Evolutionary conservation across 2,329 filamentous ascomycete species (phyloP), one percentile per base, ranked within the genome.

Genomic region (Lasiodiplodia citricola): DNA sequence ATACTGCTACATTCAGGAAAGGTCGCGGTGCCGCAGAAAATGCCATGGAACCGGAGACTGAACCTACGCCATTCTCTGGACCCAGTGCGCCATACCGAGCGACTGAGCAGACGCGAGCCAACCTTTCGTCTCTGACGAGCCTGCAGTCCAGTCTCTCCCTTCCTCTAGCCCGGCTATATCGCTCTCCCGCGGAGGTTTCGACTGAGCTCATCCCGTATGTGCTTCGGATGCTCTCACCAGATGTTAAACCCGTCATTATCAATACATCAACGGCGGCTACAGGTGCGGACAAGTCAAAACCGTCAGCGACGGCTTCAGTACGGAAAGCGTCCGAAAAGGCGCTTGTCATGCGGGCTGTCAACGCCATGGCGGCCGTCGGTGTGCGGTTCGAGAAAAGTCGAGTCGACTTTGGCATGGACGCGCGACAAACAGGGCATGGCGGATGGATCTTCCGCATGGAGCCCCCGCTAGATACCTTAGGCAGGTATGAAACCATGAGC

Each of bases 401-500:
- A 74, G 87, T 98, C 54, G 94, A 97, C 75, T 85, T 85, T 14
- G 66, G 57, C 37, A 91, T 92, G 44, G 86, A 86, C 8, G 79
- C 85, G 5, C 51, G 60, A 50, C 83, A 82, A 23, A 76, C 75
- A 23, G 73, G 75, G 16, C 79, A 75, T 69, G 87, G 88, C 41
- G 90, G 87, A 73, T 98, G 90, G 86, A 90, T 97, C 10, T 98
- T 97, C 80, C 89, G 96, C 66, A 94, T 99, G 92, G 95, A 98
- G 76, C 96, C 96, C 87, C 84, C 88, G 0, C 85, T 99, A n/a
- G 96, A 99, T 79, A 84, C 87, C 10, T 85, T 98, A 0, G 86
- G 91, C 0, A 86, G 87, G 0, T 98, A 92, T 73, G 90, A 92
- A 73, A 93, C 93, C 0, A 87, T 88, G 4, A 81, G 77, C 2